Base-by-base conservation (phyloP, 495 filamentous ascomycete genomes). In the Hypoxylon intermedium region DNA sequence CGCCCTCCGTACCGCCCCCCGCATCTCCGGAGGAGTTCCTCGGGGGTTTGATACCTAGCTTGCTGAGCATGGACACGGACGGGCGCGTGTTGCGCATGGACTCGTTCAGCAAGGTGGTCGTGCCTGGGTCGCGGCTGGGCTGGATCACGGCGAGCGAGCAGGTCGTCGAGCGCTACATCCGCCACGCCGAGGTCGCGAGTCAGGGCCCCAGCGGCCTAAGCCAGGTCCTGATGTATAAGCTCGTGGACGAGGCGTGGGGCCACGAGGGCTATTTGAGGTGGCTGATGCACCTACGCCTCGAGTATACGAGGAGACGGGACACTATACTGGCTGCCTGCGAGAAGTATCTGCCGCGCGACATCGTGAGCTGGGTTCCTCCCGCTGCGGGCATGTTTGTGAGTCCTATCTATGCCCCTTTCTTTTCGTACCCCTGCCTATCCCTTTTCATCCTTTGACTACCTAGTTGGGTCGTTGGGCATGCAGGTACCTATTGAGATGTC, bases 331-430 rank as follows among this genome's bases (percentile, higher is more conserved):
- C 81, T 23, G 91, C 94, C 0, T 97, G 92, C 62, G 92, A 96
- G 75, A 82, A 82, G 63, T 83, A 87, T 54, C 73, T 98, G 47
- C 94, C 94, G 0, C 71, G 70, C 19, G 87, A 90, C 41, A 76
- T 98, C 37, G 89, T 90, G 9, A 88, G 84, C 74, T 98, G 94
- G 95, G 82, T 74, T 30, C 77, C 89, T 5, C 93, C 94, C 2
- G 80, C 82, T 30, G 93, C 94, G n/a, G 94, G 94, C 68, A 98
- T 98, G 94, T 98, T 98, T 82, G 89, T 91, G 75, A 80, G 87
- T 87, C 24, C n/a, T n/a, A n/a, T 26, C 24, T 26, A 26, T 7
- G 3, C 24, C 24, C 7, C 24, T 19, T 38, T 21, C 12, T 19
- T 20, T n/a, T n/a, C n/a, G n/a, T n/a, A n/a, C 53, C 31, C 11